phyloP scores from a whole-genome alignment of 2,329 filamentous ascomycete species.

The Myriosclerotinia duriaeana region DNA sequence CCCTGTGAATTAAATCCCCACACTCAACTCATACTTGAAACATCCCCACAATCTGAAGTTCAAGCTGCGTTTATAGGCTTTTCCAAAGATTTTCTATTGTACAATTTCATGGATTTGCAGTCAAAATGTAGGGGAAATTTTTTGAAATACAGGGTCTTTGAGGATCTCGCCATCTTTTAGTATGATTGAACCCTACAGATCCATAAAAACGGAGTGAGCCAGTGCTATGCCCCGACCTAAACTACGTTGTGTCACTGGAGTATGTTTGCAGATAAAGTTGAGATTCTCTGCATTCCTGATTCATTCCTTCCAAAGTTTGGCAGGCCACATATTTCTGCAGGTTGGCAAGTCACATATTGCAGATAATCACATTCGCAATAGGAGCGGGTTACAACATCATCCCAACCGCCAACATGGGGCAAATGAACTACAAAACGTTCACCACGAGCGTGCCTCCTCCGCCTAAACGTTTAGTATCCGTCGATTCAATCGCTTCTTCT shows the following conservation, averaged over 20 bases:
- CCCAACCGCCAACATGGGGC: not conserved
- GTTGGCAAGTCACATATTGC: slow-evolving; percentile 4
- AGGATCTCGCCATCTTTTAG: not conserved
- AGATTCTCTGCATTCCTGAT: slow-evolving; percentile 3
- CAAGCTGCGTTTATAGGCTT: not conserved
- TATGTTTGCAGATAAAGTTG: too few relatives aligned
- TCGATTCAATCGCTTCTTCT: not conserved
- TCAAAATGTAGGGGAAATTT: not conserved
- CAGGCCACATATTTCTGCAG: not conserved
- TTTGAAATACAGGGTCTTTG: not conserved
- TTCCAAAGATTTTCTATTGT: not conserved
- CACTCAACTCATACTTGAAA: not conserved
- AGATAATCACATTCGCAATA: slow-evolving; percentile 4
- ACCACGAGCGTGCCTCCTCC: not conserved
- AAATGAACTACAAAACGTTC: slow-evolving; percentile 15
- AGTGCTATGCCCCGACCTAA: not conserved
- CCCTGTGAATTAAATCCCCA: not conserved
- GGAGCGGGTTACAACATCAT: slow-evolving; percentile 3
- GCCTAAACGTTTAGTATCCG: not conserved
- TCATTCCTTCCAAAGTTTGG: not conserved
- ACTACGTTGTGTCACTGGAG: not conserved
- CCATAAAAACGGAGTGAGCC: not conserved
- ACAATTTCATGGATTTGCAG: not conserved
- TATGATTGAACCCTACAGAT: not conserved
- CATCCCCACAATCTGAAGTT: not conserved